These are phyloP conservation scores for Populus simonii DNA, from an alignment of 345 rosid species.

Conservation along the genomic window DNA sequence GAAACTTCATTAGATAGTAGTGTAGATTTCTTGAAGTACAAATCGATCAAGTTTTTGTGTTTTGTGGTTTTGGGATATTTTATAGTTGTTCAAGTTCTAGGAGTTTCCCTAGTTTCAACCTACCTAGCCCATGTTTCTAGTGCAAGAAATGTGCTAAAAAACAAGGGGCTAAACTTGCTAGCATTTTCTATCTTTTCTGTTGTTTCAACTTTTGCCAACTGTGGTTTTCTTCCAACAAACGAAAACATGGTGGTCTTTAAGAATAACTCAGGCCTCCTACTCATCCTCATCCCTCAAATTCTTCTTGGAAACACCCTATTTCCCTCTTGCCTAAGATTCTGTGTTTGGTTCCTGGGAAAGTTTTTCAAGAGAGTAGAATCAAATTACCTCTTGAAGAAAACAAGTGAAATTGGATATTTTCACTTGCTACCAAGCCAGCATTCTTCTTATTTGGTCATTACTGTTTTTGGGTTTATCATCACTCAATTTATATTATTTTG, in stretches of 20 bases:
- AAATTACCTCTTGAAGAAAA: slow-evolving; percentile 38
- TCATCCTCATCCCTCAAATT: slow-evolving; percentile 48
- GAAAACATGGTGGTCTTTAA: slow-evolving; percentile 66
- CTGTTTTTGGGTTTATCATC: slow-evolving; percentile 41
- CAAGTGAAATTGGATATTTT: slow-evolving; percentile 33
- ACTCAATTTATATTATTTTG: slow-evolving; percentile 39
- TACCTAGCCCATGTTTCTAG: slow-evolving; percentile 35
- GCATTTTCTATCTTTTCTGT: slow-evolving; percentile 57
- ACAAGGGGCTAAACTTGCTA: slow-evolving; percentile 28
- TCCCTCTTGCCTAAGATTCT: slow-evolving; percentile 38
- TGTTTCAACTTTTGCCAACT: slow-evolving; percentile 51
- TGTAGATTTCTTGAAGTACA: neutral
- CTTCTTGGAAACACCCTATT: slow-evolving; percentile 60
- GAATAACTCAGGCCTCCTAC: slow-evolving; percentile 50
- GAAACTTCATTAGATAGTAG: neutral
- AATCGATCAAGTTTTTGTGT: slow-evolving; percentile 29
- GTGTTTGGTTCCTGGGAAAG: slow-evolving; percentile 40
- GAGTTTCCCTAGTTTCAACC: slow-evolving; percentile 31
- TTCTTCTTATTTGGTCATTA: slow-evolving; percentile 29
- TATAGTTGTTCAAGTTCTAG: slow-evolving; percentile 30
- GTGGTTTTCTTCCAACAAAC: slow-evolving; percentile 70
- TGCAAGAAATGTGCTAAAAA: slow-evolving; percentile 36
- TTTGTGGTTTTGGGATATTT: slow-evolving; percentile 47
- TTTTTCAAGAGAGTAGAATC: slow-evolving; percentile 30
- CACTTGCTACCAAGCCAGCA: slow-evolving; percentile 39